Base-by-base conservation (phyloP, 169 alveolate genomes). In the Fabrea salina region DNA sequence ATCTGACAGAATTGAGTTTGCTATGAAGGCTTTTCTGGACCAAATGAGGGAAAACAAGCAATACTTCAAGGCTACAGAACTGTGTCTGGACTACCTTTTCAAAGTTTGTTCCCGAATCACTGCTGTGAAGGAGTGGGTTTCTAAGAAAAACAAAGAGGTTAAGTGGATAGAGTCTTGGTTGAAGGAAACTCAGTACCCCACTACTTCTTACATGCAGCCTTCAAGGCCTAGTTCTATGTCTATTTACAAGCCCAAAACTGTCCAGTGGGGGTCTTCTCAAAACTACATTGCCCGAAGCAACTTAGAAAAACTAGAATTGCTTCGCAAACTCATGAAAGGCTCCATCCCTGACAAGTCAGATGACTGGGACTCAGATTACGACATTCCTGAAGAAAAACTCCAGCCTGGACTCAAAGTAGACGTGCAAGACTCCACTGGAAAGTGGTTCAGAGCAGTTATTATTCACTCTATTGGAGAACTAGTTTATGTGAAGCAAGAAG, bases 351-450 rank as follows among this genome's bases (percentile, higher is more conserved):
- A 70, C 16, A 16, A 22, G 30, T 27, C 25, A 22, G 79, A 25
- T 8, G 59, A 70, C 30, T 70, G 44, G 67, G 79, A 70, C 30
- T 35, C 64, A 4, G 79, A 70, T 70, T 44, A 50, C 7, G 79
- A 70, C 3, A 44, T 70, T 1, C 50, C 25, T 70, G 79, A 19
- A 27, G 79, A 70, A 50, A 22, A 30, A 27, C 19, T 70, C 7
- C 27, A 70, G 37, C 30, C 13, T 16, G 47, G 67, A 27, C 16
- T 13, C n/a, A 70, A 27, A 43, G 16, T 70, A 27, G 79, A 70
- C 3, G 67, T 50, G 6, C 13, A 22, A 32, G 79, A 70, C 35
- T 30, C 19, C 32, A 25, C 66, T 4, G 54, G 32, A 4, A 64
- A 40, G 30, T 64, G 75, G 75, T 19, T 41, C n/a, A 64, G 41